phyloP scores from a whole-genome alignment of 768 basidiomycete species.

The Suillus paluster region DNA sequence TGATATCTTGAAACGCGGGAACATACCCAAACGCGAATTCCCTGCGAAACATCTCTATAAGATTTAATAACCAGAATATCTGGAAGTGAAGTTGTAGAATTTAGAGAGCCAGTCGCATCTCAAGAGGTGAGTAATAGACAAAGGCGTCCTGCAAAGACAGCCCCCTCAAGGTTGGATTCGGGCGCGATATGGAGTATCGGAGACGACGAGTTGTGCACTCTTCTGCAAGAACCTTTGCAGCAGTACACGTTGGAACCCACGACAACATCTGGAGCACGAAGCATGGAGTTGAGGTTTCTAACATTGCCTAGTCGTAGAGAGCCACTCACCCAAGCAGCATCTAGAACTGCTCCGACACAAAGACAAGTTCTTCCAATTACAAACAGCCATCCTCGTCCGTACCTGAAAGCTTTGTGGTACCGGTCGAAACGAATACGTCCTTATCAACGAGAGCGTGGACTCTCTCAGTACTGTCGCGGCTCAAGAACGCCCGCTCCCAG shows the following conservation, averaged over 20 bases:
- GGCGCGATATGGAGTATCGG: conserved; percentile 19
- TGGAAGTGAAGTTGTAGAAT: not conserved
- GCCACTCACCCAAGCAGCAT: conserved; percentile 24
- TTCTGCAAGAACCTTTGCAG: conserved; percentile 18
- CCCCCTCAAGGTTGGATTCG: conserved; percentile 11
- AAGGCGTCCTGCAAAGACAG: conserved; percentile 9
- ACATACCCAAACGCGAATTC: not conserved
- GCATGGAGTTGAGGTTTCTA: not conserved
- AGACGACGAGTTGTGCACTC: conserved; percentile 17
- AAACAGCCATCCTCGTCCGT: conserved; percentile 42
- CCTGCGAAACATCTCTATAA: no score
- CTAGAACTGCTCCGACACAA: conserved; percentile 33
- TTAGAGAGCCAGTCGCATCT: conserved; percentile 18
- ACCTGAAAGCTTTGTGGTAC: conserved; percentile 37
- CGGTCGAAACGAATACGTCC: conserved; percentile 41
- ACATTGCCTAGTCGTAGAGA: conserved; percentile 23
- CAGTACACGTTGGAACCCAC: conserved; percentile 21
- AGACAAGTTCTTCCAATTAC: conserved; percentile 44
- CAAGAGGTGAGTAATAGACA: conserved; percentile 13
- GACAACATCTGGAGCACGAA: conserved; percentile 9
- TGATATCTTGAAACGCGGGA: not conserved
- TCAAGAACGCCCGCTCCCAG: conserved; percentile 35
- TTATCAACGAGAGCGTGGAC: conserved; percentile 37
- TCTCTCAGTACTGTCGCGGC: conserved; percentile 13
- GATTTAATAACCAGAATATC: not conserved